Conservation (phyloP, 1,284 basidiomycete species). For the Naganishia sp. region DNA sequence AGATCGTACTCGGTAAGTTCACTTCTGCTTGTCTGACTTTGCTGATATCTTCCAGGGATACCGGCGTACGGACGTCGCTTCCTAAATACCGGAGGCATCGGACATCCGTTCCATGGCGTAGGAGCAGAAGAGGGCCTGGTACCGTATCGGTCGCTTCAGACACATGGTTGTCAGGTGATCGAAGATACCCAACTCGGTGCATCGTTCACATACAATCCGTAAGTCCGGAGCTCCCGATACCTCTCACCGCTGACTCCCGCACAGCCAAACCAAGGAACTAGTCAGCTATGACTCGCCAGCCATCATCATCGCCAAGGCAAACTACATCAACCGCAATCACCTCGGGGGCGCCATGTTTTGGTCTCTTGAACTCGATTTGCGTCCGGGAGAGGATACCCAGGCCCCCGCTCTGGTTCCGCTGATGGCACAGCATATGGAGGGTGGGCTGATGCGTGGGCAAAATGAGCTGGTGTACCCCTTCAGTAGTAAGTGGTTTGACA, state of each 20-base stretch:
- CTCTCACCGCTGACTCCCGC: not conserved
- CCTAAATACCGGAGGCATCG: slow-evolving; percentile 72
- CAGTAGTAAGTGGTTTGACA: slow-evolving; percentile 42
- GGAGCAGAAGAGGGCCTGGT: slow-evolving; percentile 3
- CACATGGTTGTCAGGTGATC: slow-evolving; percentile 57
- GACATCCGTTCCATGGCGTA: slow-evolving; percentile 66
- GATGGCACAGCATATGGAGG: slow-evolving; percentile 40
- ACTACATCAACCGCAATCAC: slow-evolving; percentile 67
- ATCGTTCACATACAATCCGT: slow-evolving; percentile 73
- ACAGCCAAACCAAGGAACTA: slow-evolving; percentile 35
- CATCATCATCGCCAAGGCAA: slow-evolving; percentile 70
- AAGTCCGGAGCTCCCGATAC: slow-evolving; percentile 32
- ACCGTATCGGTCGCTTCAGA: slow-evolving; percentile 37
- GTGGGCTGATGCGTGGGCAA: slow-evolving; percentile 42
- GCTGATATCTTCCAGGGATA: slow-evolving; percentile 60
- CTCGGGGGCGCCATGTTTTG: slow-evolving; percentile 79
- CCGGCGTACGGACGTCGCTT: slow-evolving; percentile 85
- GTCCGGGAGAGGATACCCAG: slow-evolving; percentile 34
- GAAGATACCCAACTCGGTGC: slow-evolving; percentile 74
- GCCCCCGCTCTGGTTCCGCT: slow-evolving; percentile 41
- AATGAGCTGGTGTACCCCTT: slow-evolving; percentile 48
- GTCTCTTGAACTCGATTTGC: slow-evolving; percentile 55
- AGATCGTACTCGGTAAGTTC: slow-evolving; percentile 72
- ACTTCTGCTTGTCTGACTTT: slow-evolving; percentile 19
- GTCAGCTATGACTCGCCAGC: slow-evolving; percentile 80